Evolutionary conservation across 805 yeast species (phyloP).

Genomic region (Blastobotrys terrestris): DNA sequence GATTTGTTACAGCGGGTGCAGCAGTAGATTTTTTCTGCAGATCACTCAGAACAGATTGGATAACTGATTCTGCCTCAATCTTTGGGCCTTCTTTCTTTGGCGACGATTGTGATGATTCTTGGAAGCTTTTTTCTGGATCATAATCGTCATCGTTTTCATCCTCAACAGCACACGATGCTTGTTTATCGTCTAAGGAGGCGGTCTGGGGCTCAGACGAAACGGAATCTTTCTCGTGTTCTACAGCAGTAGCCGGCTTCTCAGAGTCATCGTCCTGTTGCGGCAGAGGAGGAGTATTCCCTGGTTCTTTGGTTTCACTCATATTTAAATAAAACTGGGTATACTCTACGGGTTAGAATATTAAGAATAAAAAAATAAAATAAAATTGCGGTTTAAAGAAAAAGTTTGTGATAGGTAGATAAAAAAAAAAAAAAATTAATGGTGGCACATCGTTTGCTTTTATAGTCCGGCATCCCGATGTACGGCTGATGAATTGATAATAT

Average conservation of each 20-base stretch:
- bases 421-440: background rate
- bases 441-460: background rate
- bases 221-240: background rate
- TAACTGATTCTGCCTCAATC: background rate
- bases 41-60: background rate
- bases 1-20: background rate
- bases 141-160: slow-evolving; percentile 5
- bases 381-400: background rate
- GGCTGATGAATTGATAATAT: too few relatives aligned
- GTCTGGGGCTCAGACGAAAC: background rate
- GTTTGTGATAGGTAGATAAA: background rate
- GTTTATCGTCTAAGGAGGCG: background rate
- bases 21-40: background rate
- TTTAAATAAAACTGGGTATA: background rate
- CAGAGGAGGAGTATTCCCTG: background rate
- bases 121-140: slow-evolving; percentile 1
- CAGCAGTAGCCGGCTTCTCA: background rate
- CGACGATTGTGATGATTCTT: background rate
- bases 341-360: background rate
- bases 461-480: background rate
- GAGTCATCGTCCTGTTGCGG: background rate
- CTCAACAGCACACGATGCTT: background rate
- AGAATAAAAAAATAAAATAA: background rate
- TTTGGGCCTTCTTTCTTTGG: background rate
- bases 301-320: background rate